Base-by-base conservation (phyloP, 1,284 basidiomycete species). In the Heimioporus punctisporus region DNA sequence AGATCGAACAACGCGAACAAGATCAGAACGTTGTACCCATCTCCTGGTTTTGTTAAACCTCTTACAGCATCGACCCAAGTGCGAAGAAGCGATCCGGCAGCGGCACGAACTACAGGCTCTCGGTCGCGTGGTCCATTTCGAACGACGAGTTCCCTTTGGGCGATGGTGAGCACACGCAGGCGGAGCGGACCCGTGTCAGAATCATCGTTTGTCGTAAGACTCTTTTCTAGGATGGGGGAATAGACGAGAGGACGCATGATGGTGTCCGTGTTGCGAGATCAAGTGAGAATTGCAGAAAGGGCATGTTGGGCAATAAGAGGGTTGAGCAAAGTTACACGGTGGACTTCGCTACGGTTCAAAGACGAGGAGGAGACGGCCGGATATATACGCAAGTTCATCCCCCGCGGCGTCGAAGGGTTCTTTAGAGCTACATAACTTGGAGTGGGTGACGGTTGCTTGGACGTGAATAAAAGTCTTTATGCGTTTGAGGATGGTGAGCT, bases 191-290 rank as follows among this genome's bases (percentile, higher is more conserved):
- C 84, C 7, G 81, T 73, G 21, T 76, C 69, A 10, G 57, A 52
- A 9, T 51, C 49, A 19, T 69, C 63, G 3, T 25, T 12, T 6
- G 56, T 56, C 4, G 50, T 61, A 45, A 64, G 59, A 5, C 68
- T 57, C 42, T 62, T 69, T 28, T 64, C 60, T n/a, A 90, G 76
- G 1, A 92, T 81, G 23, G 82, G 77, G 2, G 87, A 78, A 70
- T 93, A 98, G 17, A 97, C 84, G 27, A 92, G 84, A 54, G 89
- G 90, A 49, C 96, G 89, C 27, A 92, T 89, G 52, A 87, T 78
- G 0, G 89, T n/a, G 64, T 98, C 97, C 31, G 90, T 79, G 69
- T 98, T 97, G 56, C 94, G 86, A 1, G 92, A 90, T 21, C 96
- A 85, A n/a, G n/a, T n/a, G n/a, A n/a, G 82, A 46, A 98, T 80